These are phyloP conservation scores for Acanthamoeba healyi DNA, from an alignment of 208 protist genomes.

Conservation along the genomic window DNA sequence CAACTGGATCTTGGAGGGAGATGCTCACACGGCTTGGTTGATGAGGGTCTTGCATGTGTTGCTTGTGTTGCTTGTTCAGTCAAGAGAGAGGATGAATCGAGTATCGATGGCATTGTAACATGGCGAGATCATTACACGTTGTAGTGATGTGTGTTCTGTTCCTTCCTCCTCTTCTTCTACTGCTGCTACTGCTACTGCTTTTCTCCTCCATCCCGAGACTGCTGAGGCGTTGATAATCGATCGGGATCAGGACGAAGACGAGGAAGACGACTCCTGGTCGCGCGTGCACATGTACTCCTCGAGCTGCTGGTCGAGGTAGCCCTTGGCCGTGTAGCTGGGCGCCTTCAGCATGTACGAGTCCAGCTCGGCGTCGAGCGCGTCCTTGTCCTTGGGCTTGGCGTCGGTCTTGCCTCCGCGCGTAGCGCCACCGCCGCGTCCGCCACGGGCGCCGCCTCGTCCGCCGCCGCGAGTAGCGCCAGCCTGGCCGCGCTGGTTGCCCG, in stretches of 20 bases:
- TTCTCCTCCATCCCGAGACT: too few relatives aligned
- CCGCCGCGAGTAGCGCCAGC: background rate
- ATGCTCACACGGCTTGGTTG: too few relatives aligned
- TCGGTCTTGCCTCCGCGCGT: background rate
- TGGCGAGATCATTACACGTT: too few relatives aligned
- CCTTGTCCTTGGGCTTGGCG: background rate
- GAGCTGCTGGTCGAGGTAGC: slow-evolving; percentile 40
- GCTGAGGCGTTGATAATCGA: too few relatives aligned
- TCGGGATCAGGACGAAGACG: background rate
- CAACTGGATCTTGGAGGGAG: too few relatives aligned
- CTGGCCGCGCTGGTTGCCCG: too few relatives aligned
- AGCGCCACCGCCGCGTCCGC: background rate
- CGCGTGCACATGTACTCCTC: slow-evolving; percentile 27
- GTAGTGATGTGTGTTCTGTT: background rate
- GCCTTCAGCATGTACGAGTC: slow-evolving; percentile 10
- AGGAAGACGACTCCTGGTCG: background rate
- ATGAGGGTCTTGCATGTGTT: too few relatives aligned
- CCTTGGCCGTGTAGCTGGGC: background rate
- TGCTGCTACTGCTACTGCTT: background rate
- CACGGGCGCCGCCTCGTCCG: background rate
- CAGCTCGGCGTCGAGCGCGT: slow-evolving; percentile 13
- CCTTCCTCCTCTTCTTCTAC: background rate
- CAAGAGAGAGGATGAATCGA: too few relatives aligned
- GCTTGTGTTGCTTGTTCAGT: too few relatives aligned
- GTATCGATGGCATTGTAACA: too few relatives aligned